phyloP scores from a whole-genome alignment of 768 basidiomycete genomes.

The Mycena rosella region DNA sequence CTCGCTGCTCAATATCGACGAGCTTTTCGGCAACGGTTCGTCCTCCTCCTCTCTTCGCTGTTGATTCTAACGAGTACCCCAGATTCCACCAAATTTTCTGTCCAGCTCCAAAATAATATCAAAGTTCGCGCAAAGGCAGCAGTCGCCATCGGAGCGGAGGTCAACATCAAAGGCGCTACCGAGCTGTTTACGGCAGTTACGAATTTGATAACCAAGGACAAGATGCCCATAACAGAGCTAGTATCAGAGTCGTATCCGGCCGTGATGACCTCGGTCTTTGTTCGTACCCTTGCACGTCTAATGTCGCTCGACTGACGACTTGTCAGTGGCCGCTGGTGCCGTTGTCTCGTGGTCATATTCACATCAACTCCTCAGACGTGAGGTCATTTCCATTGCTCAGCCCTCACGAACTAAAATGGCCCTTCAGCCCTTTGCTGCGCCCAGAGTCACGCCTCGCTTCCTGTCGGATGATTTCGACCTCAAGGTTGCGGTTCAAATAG shows the following conservation, averaged over 20 bases:
- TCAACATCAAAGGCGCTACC: slow-evolving; percentile 19
- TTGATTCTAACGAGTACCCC: background rate
- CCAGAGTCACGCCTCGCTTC: slow-evolving; percentile 30
- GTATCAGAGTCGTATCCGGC: slow-evolving; percentile 25
- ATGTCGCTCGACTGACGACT: background rate
- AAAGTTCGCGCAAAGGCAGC: slow-evolving; percentile 22
- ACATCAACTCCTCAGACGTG: slow-evolving; percentile 31
- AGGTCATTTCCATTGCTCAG: background rate
- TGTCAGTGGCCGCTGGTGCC: slow-evolving; percentile 26
- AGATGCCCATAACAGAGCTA: slow-evolving; percentile 27
- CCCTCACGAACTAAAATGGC: background rate
- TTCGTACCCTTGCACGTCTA: background rate
- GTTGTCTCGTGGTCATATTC: slow-evolving; percentile 25
- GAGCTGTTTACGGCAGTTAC: slow-evolving; percentile 17
- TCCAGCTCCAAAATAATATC: slow-evolving; percentile 8
- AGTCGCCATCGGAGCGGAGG: slow-evolving; percentile 16
- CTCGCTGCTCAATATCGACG: slow-evolving; percentile 25
- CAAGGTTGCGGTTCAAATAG: slow-evolving; percentile 16
- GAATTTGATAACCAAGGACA: slow-evolving; percentile 24
- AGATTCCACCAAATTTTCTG: slow-evolving; percentile 12
- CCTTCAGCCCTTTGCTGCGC: slow-evolving; percentile 22
- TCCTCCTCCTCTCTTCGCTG: background rate
- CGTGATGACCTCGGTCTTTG: slow-evolving; percentile 24
- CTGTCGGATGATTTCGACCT: slow-evolving; percentile 31
- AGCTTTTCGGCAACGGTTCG: slow-evolving; percentile 28